Evolutionary conservation across 768 basidiomycete genomes (phyloP), one percentile per base, ranked within the genome.

Genomic region (Lactarius hatsudake): DNA sequence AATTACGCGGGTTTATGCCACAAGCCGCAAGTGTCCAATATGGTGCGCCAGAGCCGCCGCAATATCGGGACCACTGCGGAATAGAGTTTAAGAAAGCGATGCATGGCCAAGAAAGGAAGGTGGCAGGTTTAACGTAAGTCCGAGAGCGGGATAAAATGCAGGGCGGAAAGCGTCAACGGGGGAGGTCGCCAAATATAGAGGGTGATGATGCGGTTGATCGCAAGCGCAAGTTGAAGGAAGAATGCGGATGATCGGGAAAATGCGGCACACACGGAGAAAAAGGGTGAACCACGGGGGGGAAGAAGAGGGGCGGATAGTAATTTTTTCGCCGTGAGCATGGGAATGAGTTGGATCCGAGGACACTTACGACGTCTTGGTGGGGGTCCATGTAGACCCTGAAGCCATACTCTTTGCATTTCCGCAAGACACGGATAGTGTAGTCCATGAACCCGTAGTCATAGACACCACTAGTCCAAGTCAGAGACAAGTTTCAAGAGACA

Each of bases 321-420:
- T 13, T 5, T 23, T 53, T 60, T n/a, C 51, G 23, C 10, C 18
- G 42, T 67, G 62, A 68, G 67, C 53, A 10, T 13, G 20, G 40
- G 30, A 17, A 45, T 8, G 18, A 10, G 17, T 1, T 6, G 32
- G 17, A 43, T 10, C 36, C 23, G 28, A 12, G 26, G 12, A 26
- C 2, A 85, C 94, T 74, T 75, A 97, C 96, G 51, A 86, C 84
- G 73, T 99, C 96, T 76, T 99, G 97, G 76, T 99, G 96, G 6
- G 96, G 94, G 73, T 98, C 95, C 80, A 99, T 87, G 77, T 87
- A 97, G 15, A 95, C 88, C 74, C 85, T 85, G 78, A 98, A 97
- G 20, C 95, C 96, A 72, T 92, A 89, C 57, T 91, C 87, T 74
- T 95, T 94, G 79, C 93, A 95, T 76, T 95, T 95, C 26, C 85